Percentiles rank a stretch among this genome's conserved stretches.
These are phyloP conservation scores for Melanopsichium pennsylvanicum DNA, from an alignment of 1,284 basidiomycete species.

Conservation along the genomic window DNA sequence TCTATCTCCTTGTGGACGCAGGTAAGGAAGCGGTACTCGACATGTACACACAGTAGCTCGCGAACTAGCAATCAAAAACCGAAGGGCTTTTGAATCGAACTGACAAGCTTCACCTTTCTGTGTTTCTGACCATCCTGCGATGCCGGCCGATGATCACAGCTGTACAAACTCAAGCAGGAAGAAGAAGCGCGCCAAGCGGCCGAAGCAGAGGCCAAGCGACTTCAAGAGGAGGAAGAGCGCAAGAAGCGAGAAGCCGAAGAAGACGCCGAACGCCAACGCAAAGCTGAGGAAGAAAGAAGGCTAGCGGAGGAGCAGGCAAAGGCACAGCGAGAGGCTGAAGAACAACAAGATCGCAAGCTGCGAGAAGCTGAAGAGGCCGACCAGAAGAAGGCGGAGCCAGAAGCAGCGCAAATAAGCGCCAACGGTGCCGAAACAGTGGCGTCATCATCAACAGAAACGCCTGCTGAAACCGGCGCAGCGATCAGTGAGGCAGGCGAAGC, in stretches of 20 bases:
- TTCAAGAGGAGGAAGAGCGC: conserved; percentile 34
- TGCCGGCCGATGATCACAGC: no score
- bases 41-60: no score
- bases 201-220: conserved; percentile 28
- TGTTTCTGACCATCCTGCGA: no score
- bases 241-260: conserved; percentile 28
- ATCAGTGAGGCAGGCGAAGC: conserved; percentile 18
- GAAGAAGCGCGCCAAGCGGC: conserved; percentile 31
- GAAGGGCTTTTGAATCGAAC: no score
- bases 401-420: neutral
- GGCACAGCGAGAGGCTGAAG: conserved; percentile 6
- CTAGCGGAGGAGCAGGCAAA: conserved; percentile 30
- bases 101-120: no score
- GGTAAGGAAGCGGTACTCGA: no score
- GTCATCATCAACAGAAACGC: neutral
- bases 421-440: neutral
- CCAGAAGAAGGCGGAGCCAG: conserved; percentile 18
- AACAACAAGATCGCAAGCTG: no score
- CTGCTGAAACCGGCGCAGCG: neutral
- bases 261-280: conserved; percentile 30
- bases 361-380: no score
- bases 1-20: no score
- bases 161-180: conserved; percentile 18
- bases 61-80: no score
- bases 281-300: conserved; percentile 15